Base-by-base conservation (phyloP, 2,329 filamentous ascomycete genomes). In the Orbilia brochopaga region DNA sequence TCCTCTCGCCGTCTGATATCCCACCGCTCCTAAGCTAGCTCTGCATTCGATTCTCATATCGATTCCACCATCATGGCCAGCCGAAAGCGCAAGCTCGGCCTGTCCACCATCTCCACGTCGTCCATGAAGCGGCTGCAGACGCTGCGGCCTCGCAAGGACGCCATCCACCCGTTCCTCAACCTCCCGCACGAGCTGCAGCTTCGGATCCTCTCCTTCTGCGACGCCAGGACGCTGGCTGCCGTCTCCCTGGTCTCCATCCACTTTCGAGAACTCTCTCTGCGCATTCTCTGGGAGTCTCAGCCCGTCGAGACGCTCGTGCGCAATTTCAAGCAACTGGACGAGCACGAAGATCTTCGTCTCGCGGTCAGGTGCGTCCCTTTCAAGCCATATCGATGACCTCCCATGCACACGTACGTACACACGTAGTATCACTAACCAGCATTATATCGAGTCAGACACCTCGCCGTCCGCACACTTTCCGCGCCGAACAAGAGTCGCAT, bases 311-410 rank as follows among this genome's bases (percentile, higher is more conserved):
- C 60, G 1, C 21, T 56, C 10, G 19, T 57, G 17, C 44, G 53
- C 24, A 72, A 72, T 23, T 65, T 65, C 30, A 17, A 40, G 1
- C 54, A 65, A 19, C 24, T 72, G 6, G 67, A 72, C 21, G 24
- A 61, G n/a, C 56, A 65, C 54, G 60, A 72, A n/a, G 60, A 72
- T 17, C 42, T 72, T 10, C 54, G 67, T 21, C 40, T 52, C n/a
- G 60, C 67, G 17, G 53, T 70, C 30, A 53, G 65, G 65, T 70
- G 54, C 19, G 23, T 40, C 15, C 17, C 15, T 13, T 19, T 27
- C 27, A 13, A 32, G 8, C 5, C 11, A 15, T 17, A 15, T n/a
- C n/a, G n/a, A n/a, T n/a, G n/a, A n/a, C n/a, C n/a, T n/a, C n/a
- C n/a, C n/a, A n/a, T n/a, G n/a, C n/a, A n/a, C n/a, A n/a, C n/a